Evolutionary conservation across 2,329 filamentous ascomycete species (phyloP).

Genomic region (Monilinia laxa): DNA sequence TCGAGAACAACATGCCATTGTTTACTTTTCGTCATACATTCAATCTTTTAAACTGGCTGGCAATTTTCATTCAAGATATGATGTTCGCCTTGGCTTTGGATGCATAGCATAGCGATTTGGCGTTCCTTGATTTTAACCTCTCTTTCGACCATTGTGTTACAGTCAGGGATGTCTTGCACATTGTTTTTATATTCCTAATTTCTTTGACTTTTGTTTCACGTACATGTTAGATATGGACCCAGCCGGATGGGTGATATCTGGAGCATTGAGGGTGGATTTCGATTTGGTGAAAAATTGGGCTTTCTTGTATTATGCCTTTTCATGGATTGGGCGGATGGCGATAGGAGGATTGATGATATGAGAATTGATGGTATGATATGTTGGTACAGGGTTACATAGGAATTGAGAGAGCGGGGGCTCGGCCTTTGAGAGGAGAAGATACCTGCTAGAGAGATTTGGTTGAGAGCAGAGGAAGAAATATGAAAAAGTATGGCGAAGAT

Average conservation of each 20-base stretch:
- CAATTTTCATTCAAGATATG: slow-evolving; percentile 8
- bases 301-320: slow-evolving; percentile 13
- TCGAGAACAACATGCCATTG: background rate
- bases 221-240: slow-evolving; percentile 10
- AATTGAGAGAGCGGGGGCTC: background rate
- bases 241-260: slow-evolving; percentile 1
- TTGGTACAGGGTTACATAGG: background rate
- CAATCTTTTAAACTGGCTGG: slow-evolving; percentile 3
- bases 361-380: too few relatives aligned
- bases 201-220: background rate
- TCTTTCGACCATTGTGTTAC: slow-evolving; percentile 1
- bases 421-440: background rate
- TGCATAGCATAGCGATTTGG: slow-evolving; percentile 21
- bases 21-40: slow-evolving; percentile 3
- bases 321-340: background rate
- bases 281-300: background rate
- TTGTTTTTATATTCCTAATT: background rate
- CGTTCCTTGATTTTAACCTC: slow-evolving; percentile 11
- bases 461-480: background rate
- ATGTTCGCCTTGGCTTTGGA: slow-evolving; percentile 13
- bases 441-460: background rate
- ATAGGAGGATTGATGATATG: background rate
- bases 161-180: background rate
- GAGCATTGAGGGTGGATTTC: background rate
- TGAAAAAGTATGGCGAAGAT: background rate